A percentile compares a stretch with the other conserved stretches of the same genome.
Evolutionary conservation across 2,329 filamentous ascomycete genomes (phyloP).

Genomic region (Furcasterigmium furcatum): DNA sequence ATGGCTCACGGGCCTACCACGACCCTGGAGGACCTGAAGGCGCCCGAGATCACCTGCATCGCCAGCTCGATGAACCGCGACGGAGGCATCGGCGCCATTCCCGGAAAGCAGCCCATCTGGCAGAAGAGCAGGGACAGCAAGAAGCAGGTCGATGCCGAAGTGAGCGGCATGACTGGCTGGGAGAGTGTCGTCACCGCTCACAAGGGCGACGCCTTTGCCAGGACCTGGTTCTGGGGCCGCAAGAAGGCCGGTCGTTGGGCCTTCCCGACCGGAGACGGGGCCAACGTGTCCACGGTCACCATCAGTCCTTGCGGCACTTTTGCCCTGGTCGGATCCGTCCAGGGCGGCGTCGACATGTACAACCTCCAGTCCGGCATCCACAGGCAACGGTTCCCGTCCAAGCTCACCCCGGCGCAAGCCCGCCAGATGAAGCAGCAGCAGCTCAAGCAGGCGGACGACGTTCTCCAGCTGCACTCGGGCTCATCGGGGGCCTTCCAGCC

Average conservation of each 20-base stretch:
- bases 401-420: constrained; percentile 73
- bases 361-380: constrained; percentile 92
- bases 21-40: constrained; percentile 74
- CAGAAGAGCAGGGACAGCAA: constrained; percentile 67
- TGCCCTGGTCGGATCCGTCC: constrained; percentile 80
- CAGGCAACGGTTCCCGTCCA: constrained; percentile 82
- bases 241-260: constrained; percentile 92
- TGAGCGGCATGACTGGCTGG: constrained; percentile 83
- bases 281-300: constrained; percentile 81
- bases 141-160: constrained; percentile 63
- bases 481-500: constrained; percentile 37
- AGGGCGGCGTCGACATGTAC: constrained; percentile 88
- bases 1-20: constrained; percentile 58
- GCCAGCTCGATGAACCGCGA: constrained; percentile 91
- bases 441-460: constrained; percentile 54
- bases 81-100: constrained; percentile 84
- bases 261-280: constrained; percentile 79
- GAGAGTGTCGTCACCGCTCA: constrained; percentile 96
- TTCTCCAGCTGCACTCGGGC: constrained; percentile 50
- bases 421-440: constrained; percentile 69
- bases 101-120: constrained; percentile 79
- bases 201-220: constrained; percentile 75
- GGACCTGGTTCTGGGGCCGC: constrained; percentile 98
- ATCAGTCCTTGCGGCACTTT: constrained; percentile 94
- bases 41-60: constrained; percentile 87